phyloP scores from a whole-genome alignment of 2,329 filamentous ascomycete genomes.

The Pseudopyricularia javanii region DNA sequence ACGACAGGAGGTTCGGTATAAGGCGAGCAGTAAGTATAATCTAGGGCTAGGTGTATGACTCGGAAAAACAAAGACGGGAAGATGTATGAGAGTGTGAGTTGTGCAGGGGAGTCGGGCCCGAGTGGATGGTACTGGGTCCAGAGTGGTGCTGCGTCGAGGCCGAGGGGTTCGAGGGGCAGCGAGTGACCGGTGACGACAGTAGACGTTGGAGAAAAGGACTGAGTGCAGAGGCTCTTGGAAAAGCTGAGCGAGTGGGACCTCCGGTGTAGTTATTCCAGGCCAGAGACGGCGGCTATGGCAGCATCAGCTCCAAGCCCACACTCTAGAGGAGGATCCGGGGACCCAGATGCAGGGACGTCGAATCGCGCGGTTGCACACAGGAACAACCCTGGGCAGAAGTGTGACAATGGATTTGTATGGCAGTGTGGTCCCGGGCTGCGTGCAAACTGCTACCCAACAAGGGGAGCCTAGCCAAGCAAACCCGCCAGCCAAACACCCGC shows the following conservation, averaged over 20 bases:
- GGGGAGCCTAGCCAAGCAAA: neutral
- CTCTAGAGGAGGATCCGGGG: slow-evolving; percentile 2
- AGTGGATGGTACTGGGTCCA: neutral
- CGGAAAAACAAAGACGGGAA: neutral
- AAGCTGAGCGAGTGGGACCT: neutral
- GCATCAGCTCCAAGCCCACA: neutral
- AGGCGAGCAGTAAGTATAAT: neutral
- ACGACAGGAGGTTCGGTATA: neutral
- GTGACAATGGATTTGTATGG: neutral
- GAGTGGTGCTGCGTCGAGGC: neutral
- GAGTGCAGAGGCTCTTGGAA: neutral
- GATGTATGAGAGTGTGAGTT: neutral
- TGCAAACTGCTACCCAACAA: neutral
- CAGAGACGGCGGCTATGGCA: neutral
- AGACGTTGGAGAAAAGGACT: neutral
- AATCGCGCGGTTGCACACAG: slow-evolving; percentile 1
- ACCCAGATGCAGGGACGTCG: neutral
- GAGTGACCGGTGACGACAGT: neutral
- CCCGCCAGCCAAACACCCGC: neutral
- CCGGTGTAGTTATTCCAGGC: neutral
- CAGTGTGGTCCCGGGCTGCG: neutral
- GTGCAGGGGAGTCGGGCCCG: neutral
- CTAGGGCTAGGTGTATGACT: no score
- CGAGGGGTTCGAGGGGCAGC: neutral
- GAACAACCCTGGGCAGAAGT: neutral